These are phyloP conservation scores for Cutaneotrichosporon sp. DNA, from an alignment of 1,284 basidiomycete genomes.

Conservation along the genomic window DNA sequence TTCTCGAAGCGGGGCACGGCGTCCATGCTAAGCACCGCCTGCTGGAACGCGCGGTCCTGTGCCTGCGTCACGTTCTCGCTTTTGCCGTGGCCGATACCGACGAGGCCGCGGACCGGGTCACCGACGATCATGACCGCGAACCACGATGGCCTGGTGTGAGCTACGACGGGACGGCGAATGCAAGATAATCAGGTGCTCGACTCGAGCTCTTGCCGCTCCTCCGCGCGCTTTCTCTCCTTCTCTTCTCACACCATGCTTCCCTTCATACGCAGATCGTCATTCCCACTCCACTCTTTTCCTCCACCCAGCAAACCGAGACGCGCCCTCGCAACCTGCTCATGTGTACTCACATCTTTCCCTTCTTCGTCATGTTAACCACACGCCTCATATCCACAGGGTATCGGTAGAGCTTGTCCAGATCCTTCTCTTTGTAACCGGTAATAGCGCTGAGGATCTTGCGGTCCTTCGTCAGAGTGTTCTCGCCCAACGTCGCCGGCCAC, in stretches of 20 bases:
- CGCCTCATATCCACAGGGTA: constrained; percentile 35
- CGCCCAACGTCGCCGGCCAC: constrained; percentile 25
- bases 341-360: constrained; percentile 48
- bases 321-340: too few relatives aligned
- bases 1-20: constrained; percentile 81
- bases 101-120: constrained; percentile 74
- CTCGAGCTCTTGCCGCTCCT: too few relatives aligned
- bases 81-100: constrained; percentile 86
- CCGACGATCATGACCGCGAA: constrained; percentile 68
- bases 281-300: not conserved
- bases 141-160: constrained; percentile 8
- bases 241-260: not conserved
- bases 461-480: constrained; percentile 24
- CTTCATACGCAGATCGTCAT: not conserved
- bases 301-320: too few relatives aligned
- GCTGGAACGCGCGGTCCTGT: constrained; percentile 60
- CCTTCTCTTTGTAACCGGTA: constrained; percentile 26
- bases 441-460: constrained; percentile 25
- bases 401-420: constrained; percentile 34
- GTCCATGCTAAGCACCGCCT: constrained; percentile 65
- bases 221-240: not conserved
- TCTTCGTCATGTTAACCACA: constrained; percentile 49
- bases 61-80: constrained; percentile 58
- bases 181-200: too few relatives aligned
- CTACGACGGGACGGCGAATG: not conserved